Evolutionary conservation across 768 basidiomycete species (phyloP).

Genomic region (Serpula lacrymans): DNA sequence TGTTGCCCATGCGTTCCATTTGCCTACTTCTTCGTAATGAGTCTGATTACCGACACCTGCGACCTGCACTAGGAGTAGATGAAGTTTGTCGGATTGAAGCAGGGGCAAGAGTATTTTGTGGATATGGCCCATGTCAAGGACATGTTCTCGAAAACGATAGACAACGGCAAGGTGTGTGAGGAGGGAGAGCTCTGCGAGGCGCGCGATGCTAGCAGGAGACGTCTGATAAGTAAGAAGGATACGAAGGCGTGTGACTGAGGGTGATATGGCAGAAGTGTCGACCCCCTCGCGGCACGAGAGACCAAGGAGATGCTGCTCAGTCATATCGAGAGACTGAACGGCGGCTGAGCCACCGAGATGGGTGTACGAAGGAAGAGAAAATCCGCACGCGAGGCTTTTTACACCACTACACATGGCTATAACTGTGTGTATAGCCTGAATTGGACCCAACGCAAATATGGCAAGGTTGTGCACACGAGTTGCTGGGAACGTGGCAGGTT

Average conservation of each 20-base stretch:
- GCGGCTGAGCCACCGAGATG: constrained; percentile 2
- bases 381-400: constrained; percentile 33
- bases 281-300: constrained; percentile 34
- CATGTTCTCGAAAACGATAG: too few relatives aligned
- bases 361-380: constrained; percentile 26
- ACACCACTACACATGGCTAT: constrained; percentile 29
- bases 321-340: constrained; percentile 7
- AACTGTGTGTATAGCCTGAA: constrained; percentile 27
- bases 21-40: constrained; percentile 8
- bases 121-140: too few relatives aligned
- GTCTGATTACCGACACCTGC: constrained; percentile 2
- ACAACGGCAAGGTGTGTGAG: constrained; percentile 16
- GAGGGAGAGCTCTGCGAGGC: constrained; percentile 9
- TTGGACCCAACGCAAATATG: constrained; percentile 33
- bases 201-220: constrained; percentile 6
- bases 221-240: constrained; percentile 22
- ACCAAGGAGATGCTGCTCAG: constrained; percentile 33
- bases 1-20: constrained; percentile 5
- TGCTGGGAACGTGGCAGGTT: constrained; percentile 19
- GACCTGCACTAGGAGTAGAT: constrained; percentile 11
- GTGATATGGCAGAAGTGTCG: constrained; percentile 26
- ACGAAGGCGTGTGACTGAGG: constrained; percentile 31
- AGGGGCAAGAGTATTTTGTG: too few relatives aligned
- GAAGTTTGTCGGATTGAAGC: constrained; percentile 3
- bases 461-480: constrained; percentile 29